Percentiles rank a stretch among this genome's conserved stretches.
phyloP scores from a whole-genome alignment of 2,329 filamentous ascomycete genomes.

The Rhinocladiella similis region DNA sequence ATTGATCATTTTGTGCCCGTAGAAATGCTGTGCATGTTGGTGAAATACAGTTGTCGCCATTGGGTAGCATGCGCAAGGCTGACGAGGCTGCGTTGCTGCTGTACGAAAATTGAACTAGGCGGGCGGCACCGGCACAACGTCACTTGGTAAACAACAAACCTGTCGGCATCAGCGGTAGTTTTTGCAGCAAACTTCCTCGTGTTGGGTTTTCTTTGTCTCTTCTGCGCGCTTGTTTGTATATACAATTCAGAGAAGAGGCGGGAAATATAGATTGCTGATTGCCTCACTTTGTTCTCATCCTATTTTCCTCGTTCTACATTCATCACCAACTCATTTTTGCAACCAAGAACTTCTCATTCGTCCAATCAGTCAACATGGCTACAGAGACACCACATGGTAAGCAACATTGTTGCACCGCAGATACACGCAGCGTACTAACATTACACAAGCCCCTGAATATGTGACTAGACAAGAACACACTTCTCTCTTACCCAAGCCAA shows the following conservation, averaged over 20 bases:
- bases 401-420: not conserved
- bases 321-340: not conserved
- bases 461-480: slow-evolving; percentile 17
- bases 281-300: not conserved
- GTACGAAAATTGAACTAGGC: not conserved
- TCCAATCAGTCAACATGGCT: slow-evolving; percentile 1
- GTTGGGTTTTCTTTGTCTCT: not conserved
- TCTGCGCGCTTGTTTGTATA: slow-evolving; percentile 7
- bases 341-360: not conserved
- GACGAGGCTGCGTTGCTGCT: too few relatives aligned
- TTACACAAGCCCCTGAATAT: slow-evolving; percentile 5
- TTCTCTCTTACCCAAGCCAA: slow-evolving; percentile 27
- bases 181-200: not conserved
- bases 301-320: not conserved
- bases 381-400: slow-evolving; percentile 12
- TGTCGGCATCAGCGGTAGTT: not conserved
- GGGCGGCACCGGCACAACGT: slow-evolving; percentile 1
- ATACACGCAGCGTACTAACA: not conserved
- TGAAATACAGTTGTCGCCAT: too few relatives aligned
- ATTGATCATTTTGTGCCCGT: too few relatives aligned
- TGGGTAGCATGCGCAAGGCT: too few relatives aligned
- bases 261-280: not conserved
- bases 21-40: too few relatives aligned
- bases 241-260: not conserved
- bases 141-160: slow-evolving; percentile 12